Evolutionary conservation across 768 basidiomycete species (phyloP), one percentile per base, ranked within the genome.

Genomic region (Kwoniella heveanensis): DNA sequence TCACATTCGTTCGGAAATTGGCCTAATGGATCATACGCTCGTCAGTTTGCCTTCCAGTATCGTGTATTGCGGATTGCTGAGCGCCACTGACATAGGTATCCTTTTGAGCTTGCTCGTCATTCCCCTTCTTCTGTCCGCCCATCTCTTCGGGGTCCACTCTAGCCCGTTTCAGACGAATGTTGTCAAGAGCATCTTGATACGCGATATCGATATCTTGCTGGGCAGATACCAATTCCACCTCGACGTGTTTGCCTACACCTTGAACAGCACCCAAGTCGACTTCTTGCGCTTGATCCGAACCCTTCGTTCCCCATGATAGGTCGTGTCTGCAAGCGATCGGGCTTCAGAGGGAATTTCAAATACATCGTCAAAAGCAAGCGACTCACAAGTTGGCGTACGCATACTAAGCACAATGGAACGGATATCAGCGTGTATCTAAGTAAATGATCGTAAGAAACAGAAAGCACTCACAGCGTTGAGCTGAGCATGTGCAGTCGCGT

Each of bases 301-400:
- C 90, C 80, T 97, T 97, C n/a, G 93, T 97, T 5, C 93, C 93
- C 93, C 93, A 78, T n/a, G 65, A 60, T 27, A 69, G 21, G 59
- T 66, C 66, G 44, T 66, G 61, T 3, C 72, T 73, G 12, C 3
- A 15, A 17, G 22, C 30, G 54, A n/a, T n/a, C n/a, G n/a, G n/a
- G n/a, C n/a, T n/a, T n/a, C n/a, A n/a, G n/a, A n/a, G n/a, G n/a
- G n/a, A n/a, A n/a, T n/a, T n/a, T n/a, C n/a, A n/a, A n/a, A n/a
- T n/a, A n/a, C n/a, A n/a, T n/a, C n/a, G n/a, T n/a, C n/a, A n/a
- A n/a, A 46, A 27, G 15, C 29, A 52, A n/a, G 27, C 13, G 37
- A 19, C 70, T 60, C 39, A 74, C 69, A 77, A 57, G 39, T 79
- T 79, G 0, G 77, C 75, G 53, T 77, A 79, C 1, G 77, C 78